phyloP scores from a whole-genome alignment of 176 grass and related monocot genomes.

The Eragrostis curvula region DNA sequence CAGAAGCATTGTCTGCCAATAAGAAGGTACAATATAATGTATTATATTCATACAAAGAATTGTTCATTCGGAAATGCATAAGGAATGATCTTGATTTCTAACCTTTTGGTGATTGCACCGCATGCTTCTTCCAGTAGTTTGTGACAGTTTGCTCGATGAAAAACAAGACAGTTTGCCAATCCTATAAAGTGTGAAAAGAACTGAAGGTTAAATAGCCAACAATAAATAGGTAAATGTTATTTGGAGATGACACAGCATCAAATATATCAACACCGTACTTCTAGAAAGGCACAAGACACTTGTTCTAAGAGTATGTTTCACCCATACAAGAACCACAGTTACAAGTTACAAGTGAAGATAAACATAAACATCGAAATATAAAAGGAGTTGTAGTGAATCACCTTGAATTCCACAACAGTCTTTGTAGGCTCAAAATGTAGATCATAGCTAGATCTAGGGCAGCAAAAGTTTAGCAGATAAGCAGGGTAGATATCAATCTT shows the following conservation, averaged over 20 bases:
- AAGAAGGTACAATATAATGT: slow-evolving; percentile 32
- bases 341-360: slow-evolving; percentile 40
- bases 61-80: slow-evolving; percentile 36
- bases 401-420: slow-evolving; percentile 95
- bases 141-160: slow-evolving; percentile 79
- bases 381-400: slow-evolving; percentile 41
- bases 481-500: slow-evolving; percentile 68
- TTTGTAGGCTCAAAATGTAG: slow-evolving; percentile 89
- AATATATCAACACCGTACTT: not conserved
- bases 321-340: not conserved
- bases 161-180: slow-evolving; percentile 78
- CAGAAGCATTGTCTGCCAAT: slow-evolving; percentile 43
- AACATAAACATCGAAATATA: slow-evolving; percentile 15
- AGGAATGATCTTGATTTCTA: slow-evolving; percentile 33
- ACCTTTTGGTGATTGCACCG: slow-evolving; percentile 57
- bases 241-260: slow-evolving; percentile 20
- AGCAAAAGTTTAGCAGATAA: slow-evolving; percentile 84
- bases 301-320: slow-evolving; percentile 4
- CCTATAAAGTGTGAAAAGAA: slow-evolving; percentile 48
- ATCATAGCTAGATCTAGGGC: slow-evolving; percentile 76
- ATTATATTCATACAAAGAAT: slow-evolving; percentile 37
- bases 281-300: slow-evolving; percentile 5
- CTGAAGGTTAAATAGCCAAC: slow-evolving; percentile 32
- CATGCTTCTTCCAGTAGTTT: slow-evolving; percentile 69
- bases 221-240: slow-evolving; percentile 1